phyloP scores from a whole-genome alignment of 495 filamentous ascomycete genomes.

The Penicillium lagena region DNA sequence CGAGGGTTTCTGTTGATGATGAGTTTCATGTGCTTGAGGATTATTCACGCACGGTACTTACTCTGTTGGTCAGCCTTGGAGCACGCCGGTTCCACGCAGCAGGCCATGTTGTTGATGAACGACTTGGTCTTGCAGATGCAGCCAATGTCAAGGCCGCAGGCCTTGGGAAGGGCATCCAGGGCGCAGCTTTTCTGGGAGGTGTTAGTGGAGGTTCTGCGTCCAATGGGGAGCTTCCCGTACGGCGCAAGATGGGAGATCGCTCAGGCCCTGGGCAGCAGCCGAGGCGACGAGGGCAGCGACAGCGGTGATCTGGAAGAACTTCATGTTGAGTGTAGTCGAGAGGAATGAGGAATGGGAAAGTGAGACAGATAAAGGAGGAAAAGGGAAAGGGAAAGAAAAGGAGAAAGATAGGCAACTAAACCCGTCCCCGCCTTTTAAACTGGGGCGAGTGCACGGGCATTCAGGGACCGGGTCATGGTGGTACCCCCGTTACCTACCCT shows the following conservation, averaged over 20 bases:
- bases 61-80: slow-evolving; percentile 45
- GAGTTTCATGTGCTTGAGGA: too few relatives aligned
- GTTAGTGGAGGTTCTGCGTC: background rate
- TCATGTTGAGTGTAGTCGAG: slow-evolving; percentile 24
- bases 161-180: slow-evolving; percentile 32
- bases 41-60: slow-evolving; percentile 18
- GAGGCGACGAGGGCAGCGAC: slow-evolving; percentile 22
- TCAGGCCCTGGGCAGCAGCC: slow-evolving; percentile 34
- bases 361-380: background rate
- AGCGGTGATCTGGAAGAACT: slow-evolving; percentile 22
- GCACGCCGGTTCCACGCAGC: slow-evolving; percentile 60
- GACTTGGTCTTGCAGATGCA: slow-evolving; percentile 61
- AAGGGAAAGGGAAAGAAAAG: background rate
- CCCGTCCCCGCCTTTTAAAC: background rate
- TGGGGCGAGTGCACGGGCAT: too few relatives aligned
- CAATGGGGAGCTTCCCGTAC: slow-evolving; percentile 11
- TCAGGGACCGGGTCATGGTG: too few relatives aligned
- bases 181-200: slow-evolving; percentile 48
- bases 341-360: background rate
- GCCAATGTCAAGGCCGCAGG: slow-evolving; percentile 51
- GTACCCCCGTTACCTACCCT: too few relatives aligned
- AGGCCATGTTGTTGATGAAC: slow-evolving; percentile 57
- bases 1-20: slow-evolving; percentile 35
- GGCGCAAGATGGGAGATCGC: slow-evolving; percentile 45
- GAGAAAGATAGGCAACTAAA: background rate